These are phyloP conservation scores for Striga hermonthica DNA, from an alignment of 305 asterid species.

Conservation along the genomic window DNA sequence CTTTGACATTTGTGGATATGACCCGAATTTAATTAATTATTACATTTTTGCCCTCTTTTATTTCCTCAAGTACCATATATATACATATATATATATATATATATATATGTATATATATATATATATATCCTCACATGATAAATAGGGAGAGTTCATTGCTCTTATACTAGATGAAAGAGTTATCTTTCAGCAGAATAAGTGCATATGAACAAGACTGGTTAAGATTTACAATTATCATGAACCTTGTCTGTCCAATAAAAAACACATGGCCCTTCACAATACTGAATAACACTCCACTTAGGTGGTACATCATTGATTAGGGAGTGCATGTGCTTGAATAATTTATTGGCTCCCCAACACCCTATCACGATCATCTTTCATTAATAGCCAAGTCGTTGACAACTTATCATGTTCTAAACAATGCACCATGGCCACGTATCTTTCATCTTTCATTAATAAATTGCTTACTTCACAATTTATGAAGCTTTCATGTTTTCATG, in stretches of 20 bases:
- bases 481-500: conserved; percentile 17
- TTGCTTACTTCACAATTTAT: conserved; percentile 22
- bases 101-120: too few relatives aligned
- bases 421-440: conserved; percentile 26
- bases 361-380: conserved; percentile 20
- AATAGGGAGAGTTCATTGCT: too few relatives aligned
- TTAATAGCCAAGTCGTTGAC: conserved; percentile 27
- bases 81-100: too few relatives aligned
- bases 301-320: conserved; percentile 19
- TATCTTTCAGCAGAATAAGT: conserved; percentile 15
- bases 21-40: too few relatives aligned
- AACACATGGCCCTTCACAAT: conserved; percentile 26
- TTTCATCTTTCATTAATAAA: too few relatives aligned
- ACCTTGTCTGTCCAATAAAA: conserved; percentile 30
- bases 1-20: too few relatives aligned
- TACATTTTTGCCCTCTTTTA: too few relatives aligned
- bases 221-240: conserved; percentile 4
- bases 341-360: conserved; percentile 32
- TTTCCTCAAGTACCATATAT: too few relatives aligned
- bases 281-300: conserved; percentile 27
- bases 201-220: conserved; percentile 21
- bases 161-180: background rate
- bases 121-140: too few relatives aligned
- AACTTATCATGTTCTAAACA: conserved; percentile 30
- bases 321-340: conserved; percentile 26